Percentiles rank a stretch among this genome's conserved stretches.
phyloP scores from a whole-genome alignment of 2,329 filamentous ascomycete genomes.

The Curvularia sp. region DNA sequence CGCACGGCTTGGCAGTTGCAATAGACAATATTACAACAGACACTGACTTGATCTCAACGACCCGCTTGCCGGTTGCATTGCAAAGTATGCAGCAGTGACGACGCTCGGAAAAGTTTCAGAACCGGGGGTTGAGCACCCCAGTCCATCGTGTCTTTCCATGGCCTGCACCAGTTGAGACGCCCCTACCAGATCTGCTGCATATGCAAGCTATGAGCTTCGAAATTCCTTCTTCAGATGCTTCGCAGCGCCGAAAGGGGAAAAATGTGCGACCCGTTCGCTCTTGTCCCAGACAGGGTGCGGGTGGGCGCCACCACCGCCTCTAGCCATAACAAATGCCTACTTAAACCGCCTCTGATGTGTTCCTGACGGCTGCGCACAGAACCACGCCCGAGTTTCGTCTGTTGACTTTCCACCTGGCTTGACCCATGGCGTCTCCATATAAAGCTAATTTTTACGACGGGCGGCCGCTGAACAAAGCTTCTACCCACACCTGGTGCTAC shows the following conservation, averaged over 20 bases:
- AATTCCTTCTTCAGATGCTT: constrained; percentile 2
- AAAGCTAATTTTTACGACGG: background rate
- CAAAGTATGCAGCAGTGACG: background rate
- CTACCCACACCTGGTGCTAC: background rate
- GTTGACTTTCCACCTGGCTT: background rate
- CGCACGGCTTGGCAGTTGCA: constrained; percentile 35
- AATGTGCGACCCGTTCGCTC: constrained; percentile 10
- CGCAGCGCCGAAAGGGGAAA: constrained; percentile 4
- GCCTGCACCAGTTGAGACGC: constrained; percentile 7
- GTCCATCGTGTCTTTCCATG: background rate
- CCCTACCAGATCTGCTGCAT: background rate
- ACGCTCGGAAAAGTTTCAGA: constrained; percentile 1
- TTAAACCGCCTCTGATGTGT: background rate
- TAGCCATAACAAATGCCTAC: no score
- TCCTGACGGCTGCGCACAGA: no score
- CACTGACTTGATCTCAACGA: constrained; percentile 9
- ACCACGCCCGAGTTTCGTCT: no score
- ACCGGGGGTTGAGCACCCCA: background rate
- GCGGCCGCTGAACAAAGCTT: background rate
- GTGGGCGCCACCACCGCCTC: no score
- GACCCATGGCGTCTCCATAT: background rate
- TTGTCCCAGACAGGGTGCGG: background rate
- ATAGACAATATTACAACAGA: constrained; percentile 35
- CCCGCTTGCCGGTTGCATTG: background rate
- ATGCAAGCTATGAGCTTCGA: constrained; percentile 6